These are phyloP conservation scores for Monosporascus sp. DNA, from an alignment of 2,329 filamentous ascomycete genomes.

Conservation along the genomic window DNA sequence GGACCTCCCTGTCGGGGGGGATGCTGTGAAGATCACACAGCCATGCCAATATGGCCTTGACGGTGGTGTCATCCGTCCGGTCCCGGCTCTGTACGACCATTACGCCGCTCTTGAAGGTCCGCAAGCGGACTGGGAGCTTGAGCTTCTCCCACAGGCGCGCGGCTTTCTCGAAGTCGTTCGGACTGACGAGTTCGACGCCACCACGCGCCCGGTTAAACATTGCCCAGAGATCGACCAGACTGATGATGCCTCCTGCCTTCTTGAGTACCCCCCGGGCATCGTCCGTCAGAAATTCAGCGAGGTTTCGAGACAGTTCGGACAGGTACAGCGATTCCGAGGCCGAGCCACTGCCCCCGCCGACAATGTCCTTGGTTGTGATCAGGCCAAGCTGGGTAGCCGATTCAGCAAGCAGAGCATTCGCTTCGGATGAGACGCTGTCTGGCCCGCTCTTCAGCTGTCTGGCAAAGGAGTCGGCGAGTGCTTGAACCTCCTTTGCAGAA, in stretches of 20 bases:
- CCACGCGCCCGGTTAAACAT: constrained; percentile 91
- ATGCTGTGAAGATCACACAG: constrained; percentile 65
- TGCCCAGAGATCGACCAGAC: constrained; percentile 85
- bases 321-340: constrained; percentile 76
- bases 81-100: constrained; percentile 87
- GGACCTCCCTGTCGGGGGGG: constrained; percentile 56
- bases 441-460: constrained; percentile 54
- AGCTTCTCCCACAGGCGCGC: constrained; percentile 83
- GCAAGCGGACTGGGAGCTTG: constrained; percentile 76
- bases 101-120: constrained; percentile 89
- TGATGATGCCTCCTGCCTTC: constrained; percentile 81
- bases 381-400: constrained; percentile 80
- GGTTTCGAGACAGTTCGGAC: constrained; percentile 75
- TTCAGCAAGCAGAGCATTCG: constrained; percentile 70
- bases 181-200: constrained; percentile 90
- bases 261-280: constrained; percentile 73
- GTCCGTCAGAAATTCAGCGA: constrained; percentile 86
- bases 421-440: constrained; percentile 59
- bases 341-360: constrained; percentile 62
- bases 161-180: constrained; percentile 85
- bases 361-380: constrained; percentile 92
- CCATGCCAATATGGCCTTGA: constrained; percentile 72
- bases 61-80: constrained; percentile 84
- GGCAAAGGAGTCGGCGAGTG: constrained; percentile 83
- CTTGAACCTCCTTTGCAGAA: constrained; percentile 92